These are phyloP conservation scores for Pythium chondricola DNA, from an alignment of 352 stramenopile genomes.

Conservation along the genomic window DNA sequence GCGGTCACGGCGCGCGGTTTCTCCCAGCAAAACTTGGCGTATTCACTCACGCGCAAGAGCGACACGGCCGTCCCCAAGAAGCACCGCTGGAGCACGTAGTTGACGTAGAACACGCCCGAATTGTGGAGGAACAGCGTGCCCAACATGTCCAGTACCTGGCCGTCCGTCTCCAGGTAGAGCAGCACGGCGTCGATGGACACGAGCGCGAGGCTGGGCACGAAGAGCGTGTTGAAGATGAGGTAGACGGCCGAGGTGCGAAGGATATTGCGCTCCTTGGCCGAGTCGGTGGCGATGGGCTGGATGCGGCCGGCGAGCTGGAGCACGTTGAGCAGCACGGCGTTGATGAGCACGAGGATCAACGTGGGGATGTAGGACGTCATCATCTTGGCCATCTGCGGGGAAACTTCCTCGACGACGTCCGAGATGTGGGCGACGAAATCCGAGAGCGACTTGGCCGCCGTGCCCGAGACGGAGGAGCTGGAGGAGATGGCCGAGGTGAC, in stretches of 20 bases:
- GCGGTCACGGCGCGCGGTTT: slow-evolving; percentile 73
- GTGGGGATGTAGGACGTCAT: slow-evolving; percentile 75
- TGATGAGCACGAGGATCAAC: slow-evolving; percentile 86
- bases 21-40: slow-evolving; percentile 73
- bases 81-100: slow-evolving; percentile 79
- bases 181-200: slow-evolving; percentile 82
- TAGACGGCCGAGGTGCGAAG: slow-evolving; percentile 73
- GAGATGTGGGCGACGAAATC: slow-evolving; percentile 57
- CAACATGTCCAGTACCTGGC: slow-evolving; percentile 73
- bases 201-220: slow-evolving; percentile 80
- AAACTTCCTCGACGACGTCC: slow-evolving; percentile 49
- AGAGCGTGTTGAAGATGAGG: slow-evolving; percentile 86
- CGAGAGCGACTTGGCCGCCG: slow-evolving; percentile 55
- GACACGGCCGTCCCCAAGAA: slow-evolving; percentile 77
- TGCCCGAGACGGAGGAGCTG: slow-evolving; percentile 54
- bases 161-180: slow-evolving; percentile 68
- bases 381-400: slow-evolving; percentile 76
- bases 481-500: slow-evolving; percentile 80
- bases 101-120: slow-evolving; percentile 86
- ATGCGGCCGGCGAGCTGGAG: slow-evolving; percentile 75
- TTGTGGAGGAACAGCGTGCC: slow-evolving; percentile 84
- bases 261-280: slow-evolving; percentile 78
- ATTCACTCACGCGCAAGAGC: slow-evolving; percentile 70
- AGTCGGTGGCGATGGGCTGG: slow-evolving; percentile 80
- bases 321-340: slow-evolving; percentile 80